Evolutionary conservation across 1,284 basidiomycete genomes (phyloP).

Genomic region (Rhodotorula sp.): DNA sequence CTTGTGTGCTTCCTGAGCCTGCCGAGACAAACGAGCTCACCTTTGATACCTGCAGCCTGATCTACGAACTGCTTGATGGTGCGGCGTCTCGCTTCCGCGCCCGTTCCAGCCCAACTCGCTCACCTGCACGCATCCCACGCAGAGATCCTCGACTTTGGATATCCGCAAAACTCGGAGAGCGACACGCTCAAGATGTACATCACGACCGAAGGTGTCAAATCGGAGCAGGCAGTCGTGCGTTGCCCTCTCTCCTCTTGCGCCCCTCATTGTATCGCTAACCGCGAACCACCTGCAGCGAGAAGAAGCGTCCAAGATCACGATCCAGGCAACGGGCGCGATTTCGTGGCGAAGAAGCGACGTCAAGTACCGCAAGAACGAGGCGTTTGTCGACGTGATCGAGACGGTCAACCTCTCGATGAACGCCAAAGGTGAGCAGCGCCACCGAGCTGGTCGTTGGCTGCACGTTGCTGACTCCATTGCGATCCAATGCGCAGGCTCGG

Average conservation of each 20-base stretch:
- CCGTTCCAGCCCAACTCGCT: not conserved
- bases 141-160: slow-evolving; percentile 99
- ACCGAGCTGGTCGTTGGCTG: too few relatives aligned
- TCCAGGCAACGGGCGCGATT: slow-evolving; percentile 90
- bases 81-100: slow-evolving; percentile 37
- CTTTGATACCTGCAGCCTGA: slow-evolving; percentile 54
- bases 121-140: slow-evolving; percentile 6
- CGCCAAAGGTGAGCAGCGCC: slow-evolving; percentile 69
- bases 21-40: too few relatives aligned
- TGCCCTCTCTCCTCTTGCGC: not conserved
- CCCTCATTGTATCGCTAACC: slow-evolving; percentile 4
- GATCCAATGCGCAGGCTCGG: slow-evolving; percentile 63
- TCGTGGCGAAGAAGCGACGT: slow-evolving; percentile 92
- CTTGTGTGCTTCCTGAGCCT: not conserved
- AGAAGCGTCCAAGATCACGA: slow-evolving; percentile 93
- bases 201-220: slow-evolving; percentile 93
- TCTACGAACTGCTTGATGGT: slow-evolving; percentile 96
- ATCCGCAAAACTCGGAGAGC: slow-evolving; percentile 98
- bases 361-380: slow-evolving; percentile 98
- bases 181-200: slow-evolving; percentile 98
- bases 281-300: slow-evolving; percentile 62
- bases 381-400: slow-evolving; percentile 97
- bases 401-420: slow-evolving; percentile 95
- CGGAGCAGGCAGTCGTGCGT: slow-evolving; percentile 68
- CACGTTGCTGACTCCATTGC: slow-evolving; percentile 51